Evolutionary conservation across 2,329 filamentous ascomycete species (phyloP).

Genomic region (Pseudocercospora musae): DNA sequence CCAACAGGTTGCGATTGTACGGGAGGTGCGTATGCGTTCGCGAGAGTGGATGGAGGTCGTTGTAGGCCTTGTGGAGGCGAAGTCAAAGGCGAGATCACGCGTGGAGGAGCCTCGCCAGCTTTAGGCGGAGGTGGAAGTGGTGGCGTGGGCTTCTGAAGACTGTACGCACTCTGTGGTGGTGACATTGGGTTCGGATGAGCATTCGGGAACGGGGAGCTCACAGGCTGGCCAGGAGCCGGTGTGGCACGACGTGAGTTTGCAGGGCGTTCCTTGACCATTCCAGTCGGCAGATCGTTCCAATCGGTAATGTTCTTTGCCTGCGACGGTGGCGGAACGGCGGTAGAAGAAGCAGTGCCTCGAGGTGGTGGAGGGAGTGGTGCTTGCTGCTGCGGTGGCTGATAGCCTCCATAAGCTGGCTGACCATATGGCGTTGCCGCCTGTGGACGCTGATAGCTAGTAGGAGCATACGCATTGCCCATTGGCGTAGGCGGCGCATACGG

Average conservation of each 20-base stretch:
- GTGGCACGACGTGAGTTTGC: constrained; percentile 66
- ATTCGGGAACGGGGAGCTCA: constrained; percentile 72
- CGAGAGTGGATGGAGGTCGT: constrained; percentile 51
- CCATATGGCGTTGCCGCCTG: constrained; percentile 39
- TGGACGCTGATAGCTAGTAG: constrained; percentile 43
- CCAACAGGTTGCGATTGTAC: constrained; percentile 42
- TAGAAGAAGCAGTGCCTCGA: constrained; percentile 65
- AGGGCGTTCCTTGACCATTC: constrained; percentile 63
- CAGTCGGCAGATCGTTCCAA: constrained; percentile 94
- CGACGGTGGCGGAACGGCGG: constrained; percentile 62
- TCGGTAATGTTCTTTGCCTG: constrained; percentile 69
- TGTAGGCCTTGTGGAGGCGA: constrained; percentile 50
- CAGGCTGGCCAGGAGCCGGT: constrained; percentile 59
- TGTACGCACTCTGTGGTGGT: constrained; percentile 56
- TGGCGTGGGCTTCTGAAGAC: constrained; percentile 60
- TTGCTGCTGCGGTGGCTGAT: constrained; percentile 45
- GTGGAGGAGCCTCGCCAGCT: constrained; percentile 62
- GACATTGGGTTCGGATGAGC: constrained; percentile 51
- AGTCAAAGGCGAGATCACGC: constrained; percentile 67
- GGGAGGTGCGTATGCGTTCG: constrained; percentile 64
- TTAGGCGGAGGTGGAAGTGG: constrained; percentile 83
- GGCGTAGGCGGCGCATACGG: constrained; percentile 49
- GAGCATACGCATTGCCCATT: constrained; percentile 32
- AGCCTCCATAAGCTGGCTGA: constrained; percentile 41
- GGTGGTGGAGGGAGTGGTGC: constrained; percentile 57